Base-by-base conservation (phyloP, 2,329 filamentous ascomycete genomes). In the Scedosporium aurantiacum region DNA sequence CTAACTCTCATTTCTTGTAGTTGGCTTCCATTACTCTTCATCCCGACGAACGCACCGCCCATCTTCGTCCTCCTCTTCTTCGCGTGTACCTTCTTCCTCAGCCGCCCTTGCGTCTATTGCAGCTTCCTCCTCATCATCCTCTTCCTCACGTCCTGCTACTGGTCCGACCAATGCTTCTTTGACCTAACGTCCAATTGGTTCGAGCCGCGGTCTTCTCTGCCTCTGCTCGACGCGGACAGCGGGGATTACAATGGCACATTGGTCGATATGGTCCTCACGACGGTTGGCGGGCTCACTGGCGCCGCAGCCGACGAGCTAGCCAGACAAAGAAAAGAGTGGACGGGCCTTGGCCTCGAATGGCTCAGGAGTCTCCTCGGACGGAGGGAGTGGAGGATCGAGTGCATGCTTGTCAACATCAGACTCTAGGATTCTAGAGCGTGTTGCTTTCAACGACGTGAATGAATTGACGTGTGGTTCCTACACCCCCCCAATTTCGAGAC, bases 51-150 rank as follows among this genome's bases (percentile, higher is more conserved):
- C 73, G 88, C 90, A 67, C 91, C 89, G 62, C 90, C 90, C 27
- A 82, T 89, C 69, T 92, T 93, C 78, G 90, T 94, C 72, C 84
- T 93, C 76, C 83, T 91, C 75, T 91, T 94, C 80, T 88, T 99
- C 78, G 82, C 91, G 66, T 91, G 92, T 74, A 96, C 92, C 66
- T 97, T 96, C 80, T 90, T 96, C 76, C 86, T 99, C 69, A 96
- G 97, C 77, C 87, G 93, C 61, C 94, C 94, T 60, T 99, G 94
- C 78, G 88, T 96, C 68, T 99, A 99, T 82, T 99, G 94, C 83
- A 96, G 91, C 64, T 86, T 97, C 64, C 88, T 99, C 60, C 90
- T 99, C 57, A 83, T 96, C 66, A 91, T 97, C 68, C 90, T 99
- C 67, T 96, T 97, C 78, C 83, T 92, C 66, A 95, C 91, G 27